phyloP scores from a whole-genome alignment of 1,284 basidiomycete species.

The Fistulinella staudtii region DNA sequence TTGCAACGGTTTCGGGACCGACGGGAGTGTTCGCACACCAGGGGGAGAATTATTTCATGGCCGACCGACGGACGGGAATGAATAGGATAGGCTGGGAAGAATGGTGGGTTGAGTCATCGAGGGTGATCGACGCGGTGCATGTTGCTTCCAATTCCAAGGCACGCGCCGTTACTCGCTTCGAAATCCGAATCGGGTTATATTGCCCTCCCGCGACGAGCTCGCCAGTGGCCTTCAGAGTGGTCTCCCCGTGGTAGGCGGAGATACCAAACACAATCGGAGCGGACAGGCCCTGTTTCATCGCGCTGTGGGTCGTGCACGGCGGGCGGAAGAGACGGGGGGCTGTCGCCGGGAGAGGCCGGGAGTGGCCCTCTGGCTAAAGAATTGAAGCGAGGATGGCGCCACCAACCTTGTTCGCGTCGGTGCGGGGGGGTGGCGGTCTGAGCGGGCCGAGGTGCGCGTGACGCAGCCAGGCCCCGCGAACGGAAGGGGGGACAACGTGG shows the following conservation, averaged over 20 bases:
- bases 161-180: conserved; percentile 25
- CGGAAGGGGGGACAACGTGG: conserved; percentile 10
- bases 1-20: conserved; percentile 20
- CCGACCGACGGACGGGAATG: conserved; percentile 16
- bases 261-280: conserved; percentile 3
- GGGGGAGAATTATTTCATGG: neutral
- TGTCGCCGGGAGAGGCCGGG: conserved; percentile 11
- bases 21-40: neutral
- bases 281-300: conserved; percentile 21
- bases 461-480: conserved; percentile 14
- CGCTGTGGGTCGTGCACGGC: neutral
- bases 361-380: conserved; percentile 15
- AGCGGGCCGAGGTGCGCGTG: conserved; percentile 23
- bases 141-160: conserved; percentile 32
- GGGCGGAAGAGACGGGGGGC: neutral
- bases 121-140: conserved; percentile 33
- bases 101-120: conserved; percentile 23
- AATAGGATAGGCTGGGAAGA: conserved; percentile 5
- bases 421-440: conserved; percentile 15
- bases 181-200: conserved; percentile 28
- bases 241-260: neutral
- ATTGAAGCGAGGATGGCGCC: conserved; percentile 18
- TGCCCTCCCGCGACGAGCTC: conserved; percentile 9
- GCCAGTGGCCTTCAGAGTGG: no score
- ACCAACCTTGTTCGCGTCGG: conserved; percentile 27